A percentile compares a stretch with the other conserved stretches of the same genome.
Evolutionary conservation across 2,329 filamentous ascomycete species (phyloP).

Genomic region (Bipolaris sorokiniana): DNA sequence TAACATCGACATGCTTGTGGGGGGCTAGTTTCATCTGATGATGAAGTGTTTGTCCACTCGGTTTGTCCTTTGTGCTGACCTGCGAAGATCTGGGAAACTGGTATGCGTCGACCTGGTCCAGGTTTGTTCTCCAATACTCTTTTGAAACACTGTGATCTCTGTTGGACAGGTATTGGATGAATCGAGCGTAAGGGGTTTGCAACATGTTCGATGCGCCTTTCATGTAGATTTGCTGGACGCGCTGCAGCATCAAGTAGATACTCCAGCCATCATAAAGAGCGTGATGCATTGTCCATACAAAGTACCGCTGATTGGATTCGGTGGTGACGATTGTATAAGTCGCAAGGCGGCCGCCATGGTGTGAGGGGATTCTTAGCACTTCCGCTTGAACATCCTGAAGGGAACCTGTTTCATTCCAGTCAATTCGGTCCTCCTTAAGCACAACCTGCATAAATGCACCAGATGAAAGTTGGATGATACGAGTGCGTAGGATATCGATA

Average conservation of each 20-base stretch:
- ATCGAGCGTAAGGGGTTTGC: conserved; percentile 38
- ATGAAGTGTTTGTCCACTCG: conserved; percentile 32
- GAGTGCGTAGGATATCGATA: conserved; percentile 57
- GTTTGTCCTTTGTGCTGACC: conserved; percentile 23
- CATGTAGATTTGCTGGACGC: conserved; percentile 36
- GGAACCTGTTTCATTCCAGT: conserved; percentile 30
- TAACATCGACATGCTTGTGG: conserved; percentile 38
- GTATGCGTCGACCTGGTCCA: conserved; percentile 33
- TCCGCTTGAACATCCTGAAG: conserved; percentile 27
- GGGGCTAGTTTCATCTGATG: conserved; percentile 33
- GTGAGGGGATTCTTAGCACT: conserved; percentile 23
- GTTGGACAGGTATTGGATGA: conserved; percentile 43
- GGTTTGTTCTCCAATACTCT: conserved; percentile 44
- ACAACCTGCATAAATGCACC: conserved; percentile 40
- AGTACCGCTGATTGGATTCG: conserved; percentile 26
- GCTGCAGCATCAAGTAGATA: conserved; percentile 38
- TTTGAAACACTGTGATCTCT: conserved; percentile 27
- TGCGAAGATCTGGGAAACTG: conserved; percentile 44
- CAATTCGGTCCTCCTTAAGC: conserved; percentile 34
- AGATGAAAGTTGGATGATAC: conserved; percentile 41
- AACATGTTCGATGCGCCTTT: conserved; percentile 22
- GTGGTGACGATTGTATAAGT: conserved; percentile 36
- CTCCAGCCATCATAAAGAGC: conserved; percentile 51
- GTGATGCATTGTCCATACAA: conserved; percentile 52
- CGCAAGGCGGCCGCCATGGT: conserved; percentile 34